phyloP scores from a whole-genome alignment of 495 filamentous ascomycete genomes.

The Aspergillus mulundensis region DNA sequence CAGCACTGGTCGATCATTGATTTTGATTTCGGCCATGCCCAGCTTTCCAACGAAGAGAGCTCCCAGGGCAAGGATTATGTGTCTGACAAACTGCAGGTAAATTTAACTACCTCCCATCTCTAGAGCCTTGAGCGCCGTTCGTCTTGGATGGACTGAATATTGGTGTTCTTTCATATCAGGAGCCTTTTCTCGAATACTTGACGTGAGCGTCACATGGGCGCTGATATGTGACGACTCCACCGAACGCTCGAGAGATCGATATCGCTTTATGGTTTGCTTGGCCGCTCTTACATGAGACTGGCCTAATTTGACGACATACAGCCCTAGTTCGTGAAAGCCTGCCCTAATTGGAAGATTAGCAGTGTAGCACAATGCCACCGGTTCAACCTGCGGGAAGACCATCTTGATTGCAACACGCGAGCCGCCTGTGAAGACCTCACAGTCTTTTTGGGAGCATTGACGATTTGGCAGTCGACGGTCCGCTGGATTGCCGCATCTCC shows the following conservation, averaged over 20 bases:
- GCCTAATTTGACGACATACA: neutral
- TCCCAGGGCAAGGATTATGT: neutral
- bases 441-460: neutral
- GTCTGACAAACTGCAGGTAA: slow-evolving; percentile 2
- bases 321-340: neutral
- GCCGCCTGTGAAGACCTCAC: neutral
- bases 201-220: no score
- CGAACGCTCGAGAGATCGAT: neutral
- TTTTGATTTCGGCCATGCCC: neutral
- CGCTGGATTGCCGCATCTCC: neutral
- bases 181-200: no score
- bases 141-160: no score
- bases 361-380: no score
- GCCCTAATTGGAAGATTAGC: neutral
- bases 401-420: neutral
- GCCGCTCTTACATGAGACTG: no score
- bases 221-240: no score
- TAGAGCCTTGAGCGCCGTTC: no score
- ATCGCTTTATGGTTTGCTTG: neutral
- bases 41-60: slow-evolving; percentile 1
- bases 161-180: no score
- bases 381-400: neutral
- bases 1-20: slow-evolving; percentile 15
- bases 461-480: neutral
- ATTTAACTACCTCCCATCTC: neutral